Evolutionary conservation across 805 yeast genomes (phyloP).

Genomic region (Yamadazyma takamatsuzukensis): DNA sequence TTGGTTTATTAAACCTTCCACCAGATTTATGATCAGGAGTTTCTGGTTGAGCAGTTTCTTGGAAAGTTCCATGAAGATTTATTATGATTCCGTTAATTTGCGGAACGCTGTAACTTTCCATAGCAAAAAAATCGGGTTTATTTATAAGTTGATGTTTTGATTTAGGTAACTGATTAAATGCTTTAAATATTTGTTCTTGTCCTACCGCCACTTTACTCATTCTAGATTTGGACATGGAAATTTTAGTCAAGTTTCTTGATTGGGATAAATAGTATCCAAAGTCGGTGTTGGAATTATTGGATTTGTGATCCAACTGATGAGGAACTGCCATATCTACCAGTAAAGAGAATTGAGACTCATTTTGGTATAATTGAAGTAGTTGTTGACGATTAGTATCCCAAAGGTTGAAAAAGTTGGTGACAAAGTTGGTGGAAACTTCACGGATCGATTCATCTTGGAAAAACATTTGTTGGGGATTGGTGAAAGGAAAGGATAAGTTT

Average conservation of each 20-base stretch:
- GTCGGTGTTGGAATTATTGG: constrained; percentile 13
- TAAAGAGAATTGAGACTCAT: constrained; percentile 79
- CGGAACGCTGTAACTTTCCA: constrained; percentile 73
- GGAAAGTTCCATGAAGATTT: constrained; percentile 79
- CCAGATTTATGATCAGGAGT: constrained; percentile 17
- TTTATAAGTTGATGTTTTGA: constrained; percentile 67
- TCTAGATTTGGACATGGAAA: constrained; percentile 54
- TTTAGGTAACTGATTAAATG: constrained; percentile 70
- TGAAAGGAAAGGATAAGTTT: constrained; percentile 55
- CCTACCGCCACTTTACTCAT: constrained; percentile 63
- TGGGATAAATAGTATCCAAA: constrained; percentile 69
- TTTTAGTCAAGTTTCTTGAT: constrained; percentile 73
- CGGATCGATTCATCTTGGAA: constrained; percentile 77
- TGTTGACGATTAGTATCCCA: constrained; percentile 82
- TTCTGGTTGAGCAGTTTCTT: constrained; percentile 61
- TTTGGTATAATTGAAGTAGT: constrained; percentile 69
- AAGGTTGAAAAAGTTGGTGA: constrained; percentile 66
- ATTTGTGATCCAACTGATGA: constrained; percentile 19
- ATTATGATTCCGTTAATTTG: constrained; percentile 75
- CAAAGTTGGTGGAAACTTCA: constrained; percentile 68
- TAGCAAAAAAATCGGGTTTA: constrained; percentile 63
- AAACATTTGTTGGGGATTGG: constrained; percentile 59
- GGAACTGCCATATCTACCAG: constrained; percentile 75
- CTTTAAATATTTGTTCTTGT: constrained; percentile 55
- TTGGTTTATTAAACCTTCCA: constrained; percentile 15